Percentiles rank a stretch among this genome's conserved stretches.
Conservation (phyloP, 148 eudicot genomes). For the Drosera capensis region DNA sequence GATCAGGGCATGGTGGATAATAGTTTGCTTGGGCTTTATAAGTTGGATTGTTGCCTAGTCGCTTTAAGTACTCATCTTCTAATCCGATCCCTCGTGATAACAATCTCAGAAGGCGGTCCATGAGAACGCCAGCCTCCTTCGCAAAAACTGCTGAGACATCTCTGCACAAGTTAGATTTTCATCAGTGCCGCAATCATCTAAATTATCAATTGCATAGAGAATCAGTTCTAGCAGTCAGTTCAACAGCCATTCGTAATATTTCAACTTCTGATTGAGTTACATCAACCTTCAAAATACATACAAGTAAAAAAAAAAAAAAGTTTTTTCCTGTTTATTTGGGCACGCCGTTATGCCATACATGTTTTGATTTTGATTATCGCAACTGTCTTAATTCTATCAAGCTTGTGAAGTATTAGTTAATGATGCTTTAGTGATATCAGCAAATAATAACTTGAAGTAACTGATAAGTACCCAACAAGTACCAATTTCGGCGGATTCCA, state of each 20-base stretch:
- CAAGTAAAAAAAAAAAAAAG: too few species aligned
- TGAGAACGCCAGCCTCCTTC: not conserved
- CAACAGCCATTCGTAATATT: too few species aligned
- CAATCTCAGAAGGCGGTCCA: not conserved
- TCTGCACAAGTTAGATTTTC: not conserved
- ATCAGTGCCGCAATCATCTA: too few species aligned
- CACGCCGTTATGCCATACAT: too few species aligned
- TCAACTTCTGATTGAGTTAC: too few species aligned
- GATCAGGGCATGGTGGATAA: slow-evolving; percentile 1
- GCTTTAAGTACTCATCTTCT: not conserved
- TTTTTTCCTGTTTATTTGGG: too few species aligned
- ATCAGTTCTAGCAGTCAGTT: too few species aligned
- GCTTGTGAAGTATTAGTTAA: not conserved
- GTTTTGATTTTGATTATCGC: too few species aligned
- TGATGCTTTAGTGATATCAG: not conserved
- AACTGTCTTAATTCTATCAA: too few species aligned
- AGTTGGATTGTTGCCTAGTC: not conserved
- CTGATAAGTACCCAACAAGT: too few species aligned
- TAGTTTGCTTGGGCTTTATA: not conserved
- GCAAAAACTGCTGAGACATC: not conserved
- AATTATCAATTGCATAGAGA: too few species aligned
- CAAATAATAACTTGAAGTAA: slow-evolving; percentile 2
- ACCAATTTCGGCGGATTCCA: slow-evolving; percentile 21
- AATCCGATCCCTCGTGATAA: not conserved
- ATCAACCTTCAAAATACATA: too few species aligned